Conservation (phyloP, 2,329 filamentous ascomycete species). For the Pyrenochaeta sp. region DNA sequence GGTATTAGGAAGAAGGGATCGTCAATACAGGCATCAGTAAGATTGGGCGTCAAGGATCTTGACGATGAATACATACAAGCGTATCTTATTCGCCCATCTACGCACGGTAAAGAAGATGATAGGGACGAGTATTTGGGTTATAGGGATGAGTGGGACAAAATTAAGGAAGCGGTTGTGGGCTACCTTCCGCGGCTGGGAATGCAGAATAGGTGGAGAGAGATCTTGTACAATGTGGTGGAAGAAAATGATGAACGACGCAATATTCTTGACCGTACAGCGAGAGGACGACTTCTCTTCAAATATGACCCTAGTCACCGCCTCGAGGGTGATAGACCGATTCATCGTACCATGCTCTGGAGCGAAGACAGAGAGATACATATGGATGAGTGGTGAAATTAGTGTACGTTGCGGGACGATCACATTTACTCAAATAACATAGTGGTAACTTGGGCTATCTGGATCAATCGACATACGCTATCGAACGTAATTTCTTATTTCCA, state of each 20-base stretch:
- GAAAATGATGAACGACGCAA: background rate
- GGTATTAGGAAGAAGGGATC: background rate
- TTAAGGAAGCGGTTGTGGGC: background rate
- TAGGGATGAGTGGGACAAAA: background rate
- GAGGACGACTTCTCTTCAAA: background rate
- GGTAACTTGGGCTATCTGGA: too few relatives aligned
- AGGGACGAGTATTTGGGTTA: background rate
- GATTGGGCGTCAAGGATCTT: background rate
- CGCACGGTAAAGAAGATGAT: background rate
- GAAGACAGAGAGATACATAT: background rate
- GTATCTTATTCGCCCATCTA: constrained; percentile 3
- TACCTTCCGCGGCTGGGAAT: background rate
- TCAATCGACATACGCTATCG: too few relatives aligned
- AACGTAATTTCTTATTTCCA: too few relatives aligned
- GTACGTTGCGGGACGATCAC: background rate
- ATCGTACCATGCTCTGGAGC: background rate
- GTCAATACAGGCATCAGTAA: background rate
- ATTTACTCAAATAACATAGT: too few relatives aligned
- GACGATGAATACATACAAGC: constrained; percentile 2
- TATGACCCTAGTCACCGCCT: background rate
- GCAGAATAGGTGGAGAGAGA: background rate
- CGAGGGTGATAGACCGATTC: background rate
- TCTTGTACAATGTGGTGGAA: background rate
- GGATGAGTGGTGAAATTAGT: background rate
- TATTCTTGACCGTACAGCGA: background rate